phyloP scores from a whole-genome alignment of 352 stramenopile genomes.

The Pythium myriotylum region DNA sequence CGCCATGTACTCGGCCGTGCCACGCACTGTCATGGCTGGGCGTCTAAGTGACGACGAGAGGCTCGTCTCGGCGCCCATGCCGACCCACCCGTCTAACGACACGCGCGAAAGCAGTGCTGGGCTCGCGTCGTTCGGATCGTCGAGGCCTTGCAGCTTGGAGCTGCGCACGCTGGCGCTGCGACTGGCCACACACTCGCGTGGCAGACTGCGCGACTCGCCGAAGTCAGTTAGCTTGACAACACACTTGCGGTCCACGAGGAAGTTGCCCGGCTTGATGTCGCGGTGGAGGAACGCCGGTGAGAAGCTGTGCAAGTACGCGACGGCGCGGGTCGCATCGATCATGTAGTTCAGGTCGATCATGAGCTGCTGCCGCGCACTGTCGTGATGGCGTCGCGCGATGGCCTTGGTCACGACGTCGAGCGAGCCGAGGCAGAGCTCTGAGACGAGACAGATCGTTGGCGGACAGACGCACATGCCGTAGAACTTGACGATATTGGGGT shows the following conservation, averaged over 20 bases:
- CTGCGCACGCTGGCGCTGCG: constrained; percentile 29
- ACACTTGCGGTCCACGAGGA: constrained; percentile 64
- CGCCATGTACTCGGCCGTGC: constrained; percentile 84
- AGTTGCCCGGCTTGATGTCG: constrained; percentile 82
- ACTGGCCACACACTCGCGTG: constrained; percentile 21
- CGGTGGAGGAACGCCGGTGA: constrained; percentile 68
- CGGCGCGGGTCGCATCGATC: constrained; percentile 58
- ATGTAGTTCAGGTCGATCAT: constrained; percentile 68
- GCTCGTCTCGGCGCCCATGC: constrained; percentile 1
- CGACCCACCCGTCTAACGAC: constrained; percentile 12
- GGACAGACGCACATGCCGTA: constrained; percentile 83
- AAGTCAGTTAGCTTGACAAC: constrained; percentile 42
- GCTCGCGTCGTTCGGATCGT: neutral
- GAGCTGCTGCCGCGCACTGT: constrained; percentile 55
- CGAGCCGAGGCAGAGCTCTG: constrained; percentile 73
- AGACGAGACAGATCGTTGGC: constrained; percentile 74
- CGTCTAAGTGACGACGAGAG: constrained; percentile 1
- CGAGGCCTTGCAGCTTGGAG: neutral
- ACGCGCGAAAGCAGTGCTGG: neutral
- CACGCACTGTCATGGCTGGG: constrained; percentile 65
- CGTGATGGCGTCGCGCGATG: constrained; percentile 47
- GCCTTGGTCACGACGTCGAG: constrained; percentile 51
- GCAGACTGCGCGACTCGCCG: constrained; percentile 38
- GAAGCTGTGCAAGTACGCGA: constrained; percentile 79
- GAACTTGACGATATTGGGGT: constrained; percentile 85